Percentiles rank a stretch among this genome's conserved stretches.
phyloP scores from a whole-genome alignment of 2,329 filamentous ascomycete genomes.

The Cadophora sp. region DNA sequence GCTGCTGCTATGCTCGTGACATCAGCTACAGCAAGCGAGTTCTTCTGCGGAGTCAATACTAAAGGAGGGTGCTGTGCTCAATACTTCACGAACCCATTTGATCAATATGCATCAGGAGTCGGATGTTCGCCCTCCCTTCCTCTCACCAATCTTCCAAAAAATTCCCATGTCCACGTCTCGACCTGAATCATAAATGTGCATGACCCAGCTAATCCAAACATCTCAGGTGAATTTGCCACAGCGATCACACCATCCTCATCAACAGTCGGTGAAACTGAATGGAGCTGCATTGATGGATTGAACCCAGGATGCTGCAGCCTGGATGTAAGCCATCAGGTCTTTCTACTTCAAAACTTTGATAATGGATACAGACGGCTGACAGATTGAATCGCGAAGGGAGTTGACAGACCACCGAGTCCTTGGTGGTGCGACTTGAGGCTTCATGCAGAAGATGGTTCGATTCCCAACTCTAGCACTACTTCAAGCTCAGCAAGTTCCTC shows the following conservation, averaged over 20 bases:
- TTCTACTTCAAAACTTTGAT: not conserved
- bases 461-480: not conserved
- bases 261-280: not conserved
- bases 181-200: no score
- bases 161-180: no score
- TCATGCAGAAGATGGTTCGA: constrained; percentile 4
- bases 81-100: constrained; percentile 19
- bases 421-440: constrained; percentile 18
- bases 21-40: not conserved
- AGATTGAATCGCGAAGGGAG: not conserved
- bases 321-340: not conserved
- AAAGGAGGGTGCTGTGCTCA: constrained; percentile 17
- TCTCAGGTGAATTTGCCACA: constrained; percentile 9
- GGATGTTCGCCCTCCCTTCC: constrained; percentile 3
- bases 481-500: not conserved
- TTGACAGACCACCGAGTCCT: constrained; percentile 12
- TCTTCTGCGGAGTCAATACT: constrained; percentile 16
- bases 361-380: not conserved
- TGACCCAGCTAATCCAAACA: not conserved
- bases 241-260: not conserved
- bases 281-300: constrained; percentile 5
- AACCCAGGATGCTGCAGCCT: constrained; percentile 13
- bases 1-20: not conserved
- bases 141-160: not conserved
- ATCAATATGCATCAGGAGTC: constrained; percentile 19